These are phyloP conservation scores for Gamarada debralockiae DNA, from an alignment of 495 filamentous ascomycete species.

Conservation along the genomic window DNA sequence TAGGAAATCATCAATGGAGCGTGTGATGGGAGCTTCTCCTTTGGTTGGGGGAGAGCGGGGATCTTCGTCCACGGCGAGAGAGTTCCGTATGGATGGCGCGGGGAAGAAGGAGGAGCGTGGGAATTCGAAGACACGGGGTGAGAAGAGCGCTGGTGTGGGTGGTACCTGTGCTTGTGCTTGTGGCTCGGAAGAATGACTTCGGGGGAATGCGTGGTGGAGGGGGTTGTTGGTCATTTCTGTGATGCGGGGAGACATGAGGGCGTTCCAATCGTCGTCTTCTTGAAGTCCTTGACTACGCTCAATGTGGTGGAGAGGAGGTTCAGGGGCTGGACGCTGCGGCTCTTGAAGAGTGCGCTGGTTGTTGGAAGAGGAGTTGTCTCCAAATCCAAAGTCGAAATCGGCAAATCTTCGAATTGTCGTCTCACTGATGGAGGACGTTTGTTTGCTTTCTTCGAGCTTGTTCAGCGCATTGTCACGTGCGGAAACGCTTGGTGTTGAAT, in stretches of 20 bases:
- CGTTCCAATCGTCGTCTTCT: conserved; percentile 15
- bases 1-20: conserved; percentile 58
- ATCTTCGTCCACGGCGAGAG: conserved; percentile 37
- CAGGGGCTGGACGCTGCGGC: not conserved
- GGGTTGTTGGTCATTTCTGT: conserved; percentile 53
- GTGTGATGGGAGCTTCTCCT: conserved; percentile 62
- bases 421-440: not conserved
- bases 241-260: conserved; percentile 45
- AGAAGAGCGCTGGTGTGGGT: conserved; percentile 31
- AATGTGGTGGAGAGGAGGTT: not conserved
- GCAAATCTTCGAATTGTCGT: not conserved
- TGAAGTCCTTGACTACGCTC: not conserved
- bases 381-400: conserved; percentile 24
- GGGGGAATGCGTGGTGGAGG: conserved; percentile 23
- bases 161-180: conserved; percentile 10
- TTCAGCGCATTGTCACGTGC: conserved; percentile 10
- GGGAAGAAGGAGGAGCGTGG: conserved; percentile 46
- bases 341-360: not conserved
- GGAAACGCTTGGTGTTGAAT: conserved; percentile 19
- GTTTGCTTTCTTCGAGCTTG: not conserved
- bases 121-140: conserved; percentile 45
- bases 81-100: conserved; percentile 27
- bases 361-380: not conserved
- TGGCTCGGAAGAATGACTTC: conserved; percentile 1
- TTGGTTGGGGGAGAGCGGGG: conserved; percentile 61